Conservation (phyloP, 805 yeast genomes). For the Yueomyces sinensis region DNA sequence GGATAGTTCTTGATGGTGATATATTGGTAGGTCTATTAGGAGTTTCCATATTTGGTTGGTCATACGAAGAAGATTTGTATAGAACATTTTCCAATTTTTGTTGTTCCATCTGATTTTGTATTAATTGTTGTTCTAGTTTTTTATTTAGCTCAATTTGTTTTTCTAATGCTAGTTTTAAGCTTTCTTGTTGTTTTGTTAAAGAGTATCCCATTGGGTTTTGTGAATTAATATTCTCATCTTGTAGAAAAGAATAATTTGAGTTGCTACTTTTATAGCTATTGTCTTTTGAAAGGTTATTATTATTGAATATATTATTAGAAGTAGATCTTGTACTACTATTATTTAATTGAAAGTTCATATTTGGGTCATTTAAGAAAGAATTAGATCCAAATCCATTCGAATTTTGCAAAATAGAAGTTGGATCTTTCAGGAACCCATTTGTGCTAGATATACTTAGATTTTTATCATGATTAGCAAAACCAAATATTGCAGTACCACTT, state of each 20-base stretch:
- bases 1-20: conserved; percentile 6
- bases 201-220: not conserved
- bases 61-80: not conserved
- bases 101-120: conserved; percentile 17
- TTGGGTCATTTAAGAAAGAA: no score
- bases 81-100: conserved; percentile 17
- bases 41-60: not conserved
- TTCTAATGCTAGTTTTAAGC: conserved; percentile 18
- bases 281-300: not conserved
- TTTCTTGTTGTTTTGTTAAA: conserved; percentile 19
- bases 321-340: no score
- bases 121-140: conserved; percentile 18
- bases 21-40: not conserved
- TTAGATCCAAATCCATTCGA: no score
- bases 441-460: conserved; percentile 26
- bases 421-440: no score
- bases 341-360: no score
- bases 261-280: no score
- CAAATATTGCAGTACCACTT: conserved; percentile 76
- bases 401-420: no score
- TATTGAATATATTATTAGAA: no score
- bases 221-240: no score
- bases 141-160: conserved; percentile 20
- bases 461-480: conserved; percentile 50
- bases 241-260: no score